A percentile compares a stretch with the other conserved stretches of the same genome.
phyloP scores from a whole-genome alignment of 2,329 filamentous ascomycete genomes.

The Emericellopsis atlantica region DNA sequence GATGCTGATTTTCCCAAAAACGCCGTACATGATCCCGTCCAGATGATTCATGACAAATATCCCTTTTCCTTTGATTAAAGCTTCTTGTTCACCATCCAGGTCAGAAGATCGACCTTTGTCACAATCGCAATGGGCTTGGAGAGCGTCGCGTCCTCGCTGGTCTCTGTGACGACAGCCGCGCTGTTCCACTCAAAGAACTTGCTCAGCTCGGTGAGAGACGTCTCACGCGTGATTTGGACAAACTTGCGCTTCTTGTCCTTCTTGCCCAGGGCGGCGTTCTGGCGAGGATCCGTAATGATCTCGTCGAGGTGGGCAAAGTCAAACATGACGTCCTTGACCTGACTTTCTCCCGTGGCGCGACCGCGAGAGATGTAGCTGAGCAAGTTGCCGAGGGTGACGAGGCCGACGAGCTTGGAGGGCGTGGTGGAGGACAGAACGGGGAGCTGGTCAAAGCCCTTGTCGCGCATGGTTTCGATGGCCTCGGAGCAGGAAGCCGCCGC shows the following conservation, averaged over 20 bases:
- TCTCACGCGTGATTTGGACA: conserved; percentile 89
- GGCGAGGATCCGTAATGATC: conserved; percentile 76
- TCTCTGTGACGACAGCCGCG: conserved; percentile 85
- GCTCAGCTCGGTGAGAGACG: conserved; percentile 69
- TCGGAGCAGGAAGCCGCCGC: conserved; percentile 62
- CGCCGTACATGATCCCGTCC: not conserved
- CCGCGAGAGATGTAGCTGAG: conserved; percentile 81
- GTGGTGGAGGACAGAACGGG: conserved; percentile 61
- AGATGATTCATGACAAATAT: not conserved
- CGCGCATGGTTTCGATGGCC: conserved; percentile 95
- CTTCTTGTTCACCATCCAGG: conserved; percentile 70
- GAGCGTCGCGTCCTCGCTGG: conserved; percentile 39
- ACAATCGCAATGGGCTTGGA: conserved; percentile 79
- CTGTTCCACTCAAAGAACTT: conserved; percentile 98
- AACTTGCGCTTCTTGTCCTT: conserved; percentile 52
- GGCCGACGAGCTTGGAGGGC: conserved; percentile 66
- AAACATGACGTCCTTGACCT: conserved; percentile 88
- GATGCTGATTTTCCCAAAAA: not conserved
- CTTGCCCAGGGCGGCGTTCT: conserved; percentile 33
- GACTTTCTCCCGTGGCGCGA: conserved; percentile 59
- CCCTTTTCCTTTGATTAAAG: conserved; percentile 7
- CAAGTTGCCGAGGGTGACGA: conserved; percentile 90
- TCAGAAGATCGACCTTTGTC: conserved; percentile 91
- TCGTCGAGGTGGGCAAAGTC: conserved; percentile 82
- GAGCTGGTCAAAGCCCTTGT: conserved; percentile 95